Evolutionary conservation across 2,329 filamentous ascomycete genomes (phyloP), one percentile per base, ranked within the genome.

Genomic region (Cercospora sp.): DNA sequence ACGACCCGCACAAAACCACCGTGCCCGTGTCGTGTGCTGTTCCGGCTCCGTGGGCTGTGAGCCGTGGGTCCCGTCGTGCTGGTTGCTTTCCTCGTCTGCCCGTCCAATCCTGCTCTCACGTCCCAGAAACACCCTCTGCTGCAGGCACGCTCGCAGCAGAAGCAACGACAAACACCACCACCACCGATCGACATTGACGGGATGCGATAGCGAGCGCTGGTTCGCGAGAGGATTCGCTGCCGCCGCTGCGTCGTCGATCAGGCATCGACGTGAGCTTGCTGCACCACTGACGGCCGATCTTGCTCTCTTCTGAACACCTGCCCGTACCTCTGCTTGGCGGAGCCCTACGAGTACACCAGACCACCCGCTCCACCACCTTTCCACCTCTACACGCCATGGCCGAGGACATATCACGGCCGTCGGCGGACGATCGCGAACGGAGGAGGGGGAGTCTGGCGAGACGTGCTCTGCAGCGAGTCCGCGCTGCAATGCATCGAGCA

Each of bases 361-460:
- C 20, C 23, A 42, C 31, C 12, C 53, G 26, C 53, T 30, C 53
- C 13, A 58, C 53, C 57, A 36, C 13, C 33, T 61, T 61, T 45
- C n/a, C 59, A 18, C 12, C 59, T 23, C 59, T 18, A 59, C 60
- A 59, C 60, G 64, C 53, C n/a, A 68, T 70, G 67, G 55, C 67
- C 53, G 65, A 63, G 26, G 36, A 62, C 42, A 45, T 26, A 13
- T 55, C 60, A 57, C 45, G 59, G 20, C 53, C 67, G 12, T 58
- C 30, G 23, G 23, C 57, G 30, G 57, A 60, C 58, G 64, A 68
- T 13, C 59, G 62, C 36, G 51, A 51, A 10, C 58, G 59, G 30
- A 58, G 72, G 48, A 66, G 73, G 28, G 69, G 69, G 42, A 74
- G 74, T 65, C 67, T 74, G 63, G 74, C 74, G 23, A 70, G 74